These are phyloP conservation scores for Cenchrus fungigraminus DNA, from an alignment of 176 grass and related monocot genomes.

Conservation along the genomic window DNA sequence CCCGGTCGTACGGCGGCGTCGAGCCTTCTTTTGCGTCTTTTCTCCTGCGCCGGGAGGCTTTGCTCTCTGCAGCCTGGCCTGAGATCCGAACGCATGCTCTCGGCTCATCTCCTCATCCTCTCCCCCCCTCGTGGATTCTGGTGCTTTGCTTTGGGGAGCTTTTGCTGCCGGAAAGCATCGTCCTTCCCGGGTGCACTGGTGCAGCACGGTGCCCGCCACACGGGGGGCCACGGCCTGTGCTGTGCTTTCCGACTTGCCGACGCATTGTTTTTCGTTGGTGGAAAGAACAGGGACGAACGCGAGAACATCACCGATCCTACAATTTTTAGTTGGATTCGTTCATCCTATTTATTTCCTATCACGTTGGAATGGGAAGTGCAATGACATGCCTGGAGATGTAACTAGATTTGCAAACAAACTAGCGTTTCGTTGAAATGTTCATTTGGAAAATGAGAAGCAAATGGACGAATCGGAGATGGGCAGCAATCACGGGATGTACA, in stretches of 20 bases:
- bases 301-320: background rate
- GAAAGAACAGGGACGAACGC: background rate
- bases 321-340: background rate
- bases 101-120: too few species aligned
- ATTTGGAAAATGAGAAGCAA: background rate
- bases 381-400: background rate
- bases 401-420: background rate
- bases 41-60: constrained; percentile 30
- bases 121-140: constrained; percentile 16
- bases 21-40: constrained; percentile 43
- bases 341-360: background rate
- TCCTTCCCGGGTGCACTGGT: constrained; percentile 8
- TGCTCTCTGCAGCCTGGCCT: background rate
- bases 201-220: constrained; percentile 24
- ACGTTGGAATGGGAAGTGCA: background rate
- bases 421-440: background rate
- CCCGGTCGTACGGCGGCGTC: constrained; percentile 30
- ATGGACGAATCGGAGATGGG: background rate
- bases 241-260: constrained; percentile 13
- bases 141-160: constrained; percentile 49
- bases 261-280: background rate
- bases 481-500: constrained; percentile 19
- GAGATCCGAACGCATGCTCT: constrained; percentile 28
- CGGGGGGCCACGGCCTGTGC: constrained; percentile 1
- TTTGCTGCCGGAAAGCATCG: constrained; percentile 44